phyloP scores from a whole-genome alignment of 2,329 filamentous ascomycete species.

The Ceratocystis lukuohia region DNA sequence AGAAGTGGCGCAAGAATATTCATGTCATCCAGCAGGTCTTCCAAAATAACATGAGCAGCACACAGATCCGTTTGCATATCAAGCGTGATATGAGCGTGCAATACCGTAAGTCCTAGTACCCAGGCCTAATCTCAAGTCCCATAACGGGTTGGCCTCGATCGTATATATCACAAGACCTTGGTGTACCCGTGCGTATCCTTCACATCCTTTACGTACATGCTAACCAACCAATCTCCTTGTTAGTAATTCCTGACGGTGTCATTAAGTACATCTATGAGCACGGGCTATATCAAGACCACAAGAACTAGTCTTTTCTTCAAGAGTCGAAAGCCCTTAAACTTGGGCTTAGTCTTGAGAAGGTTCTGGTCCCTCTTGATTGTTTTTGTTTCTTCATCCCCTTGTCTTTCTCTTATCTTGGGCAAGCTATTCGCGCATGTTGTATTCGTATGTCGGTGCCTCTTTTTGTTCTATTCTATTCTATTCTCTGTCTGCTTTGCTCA shows the following conservation, averaged over 20 bases:
- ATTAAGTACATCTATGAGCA: constrained; percentile 61
- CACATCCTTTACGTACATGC: not conserved
- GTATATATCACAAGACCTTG: not conserved
- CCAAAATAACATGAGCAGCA: constrained; percentile 75
- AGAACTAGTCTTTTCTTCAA: constrained; percentile 10
- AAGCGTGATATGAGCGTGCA: constrained; percentile 70
- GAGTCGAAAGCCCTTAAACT: not conserved
- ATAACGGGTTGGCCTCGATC: not conserved
- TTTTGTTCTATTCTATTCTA: not conserved
- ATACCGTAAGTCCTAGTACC: constrained; percentile 33
- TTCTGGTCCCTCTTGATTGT: not conserved
- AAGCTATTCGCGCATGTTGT: too few relatives aligned
- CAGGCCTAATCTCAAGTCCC: not conserved
- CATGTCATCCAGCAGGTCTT: constrained; percentile 71
- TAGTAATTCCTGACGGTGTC: constrained; percentile 50
- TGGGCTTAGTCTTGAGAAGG: not conserved
- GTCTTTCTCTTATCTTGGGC: not conserved
- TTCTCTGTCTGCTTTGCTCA: not conserved
- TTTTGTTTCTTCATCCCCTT: constrained; percentile 1
- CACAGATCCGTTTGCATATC: constrained; percentile 68
- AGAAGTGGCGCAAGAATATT: constrained; percentile 73
- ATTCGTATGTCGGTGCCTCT: too few relatives aligned
- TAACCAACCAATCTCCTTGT: not conserved
- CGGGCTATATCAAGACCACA: constrained; percentile 39
- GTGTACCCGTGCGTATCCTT: not conserved